phyloP scores from a whole-genome alignment of 2,329 filamentous ascomycete species.

The Talaromyces marneffei region DNA sequence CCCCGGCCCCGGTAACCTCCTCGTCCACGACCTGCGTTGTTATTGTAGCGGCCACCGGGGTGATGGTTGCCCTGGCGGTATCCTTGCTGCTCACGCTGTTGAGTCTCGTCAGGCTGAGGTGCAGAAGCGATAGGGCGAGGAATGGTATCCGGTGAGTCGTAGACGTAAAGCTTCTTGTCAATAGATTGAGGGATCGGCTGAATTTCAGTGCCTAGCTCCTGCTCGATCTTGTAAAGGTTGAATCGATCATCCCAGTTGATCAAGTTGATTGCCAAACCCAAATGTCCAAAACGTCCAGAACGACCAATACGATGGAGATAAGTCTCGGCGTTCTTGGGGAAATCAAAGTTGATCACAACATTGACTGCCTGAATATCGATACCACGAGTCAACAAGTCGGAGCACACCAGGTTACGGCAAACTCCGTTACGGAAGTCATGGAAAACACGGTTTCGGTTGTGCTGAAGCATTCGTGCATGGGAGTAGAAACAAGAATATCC shows the following conservation, averaged over 20 bases:
- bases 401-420: constrained; percentile 96
- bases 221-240: constrained; percentile 98
- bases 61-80: constrained; percentile 32
- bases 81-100: constrained; percentile 27
- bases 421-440: constrained; percentile 98
- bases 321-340: constrained; percentile 98
- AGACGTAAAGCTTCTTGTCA: constrained; percentile 97
- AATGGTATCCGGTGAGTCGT: constrained; percentile 92
- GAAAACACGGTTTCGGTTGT: constrained; percentile 95
- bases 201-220: constrained; percentile 94
- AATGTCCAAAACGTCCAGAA: constrained; percentile 92
- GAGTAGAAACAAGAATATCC: constrained; percentile 99
- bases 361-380: constrained; percentile 99
- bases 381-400: constrained; percentile 92
- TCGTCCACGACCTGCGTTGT: constrained; percentile 32
- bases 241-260: constrained; percentile 99
- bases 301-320: constrained; percentile 98
- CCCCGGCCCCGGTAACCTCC: constrained; percentile 40
- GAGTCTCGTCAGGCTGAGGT: constrained; percentile 23
- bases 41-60: constrained; percentile 34
- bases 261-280: constrained; percentile 95
- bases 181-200: constrained; percentile 91
- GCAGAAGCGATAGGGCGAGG: constrained; percentile 69
- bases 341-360: constrained; percentile 99
- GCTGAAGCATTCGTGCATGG: constrained; percentile 95